These are phyloP conservation scores for Triticum turgidum DNA, from an alignment of 176 grass and related monocot genomes.

Conservation along the genomic window DNA sequence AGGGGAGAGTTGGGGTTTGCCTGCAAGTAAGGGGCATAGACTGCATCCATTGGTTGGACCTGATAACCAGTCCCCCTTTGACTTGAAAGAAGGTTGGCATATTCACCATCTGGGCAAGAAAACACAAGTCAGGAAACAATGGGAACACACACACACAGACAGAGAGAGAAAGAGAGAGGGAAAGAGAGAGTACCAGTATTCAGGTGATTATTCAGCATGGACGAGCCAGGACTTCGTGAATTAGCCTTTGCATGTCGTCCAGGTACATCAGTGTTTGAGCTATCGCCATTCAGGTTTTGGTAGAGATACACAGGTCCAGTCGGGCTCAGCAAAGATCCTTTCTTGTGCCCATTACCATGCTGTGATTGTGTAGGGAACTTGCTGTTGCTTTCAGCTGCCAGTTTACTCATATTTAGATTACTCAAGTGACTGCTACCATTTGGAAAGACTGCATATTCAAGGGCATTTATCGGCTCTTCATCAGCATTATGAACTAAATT, in stretches of 20 bases:
- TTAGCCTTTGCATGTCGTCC: slow-evolving; percentile 37
- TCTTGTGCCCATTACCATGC: slow-evolving; percentile 49
- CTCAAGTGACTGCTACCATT: slow-evolving; percentile 46
- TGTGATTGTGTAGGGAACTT: slow-evolving; percentile 49
- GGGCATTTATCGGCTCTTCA: slow-evolving; percentile 36
- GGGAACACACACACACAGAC: neutral
- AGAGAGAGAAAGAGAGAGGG: neutral
- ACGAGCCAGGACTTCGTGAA: slow-evolving; percentile 36
- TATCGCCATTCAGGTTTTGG: slow-evolving; percentile 62
- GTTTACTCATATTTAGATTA: slow-evolving; percentile 35
- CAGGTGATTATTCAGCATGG: slow-evolving; percentile 63
- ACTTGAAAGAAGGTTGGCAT: slow-evolving; percentile 51
- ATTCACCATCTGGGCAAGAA: slow-evolving; percentile 63
- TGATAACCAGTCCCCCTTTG: slow-evolving; percentile 56
- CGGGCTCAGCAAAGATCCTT: slow-evolving; percentile 49
- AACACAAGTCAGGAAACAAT: slow-evolving; percentile 31
- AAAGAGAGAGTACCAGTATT: slow-evolving; percentile 49
- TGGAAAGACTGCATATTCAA: slow-evolving; percentile 48
- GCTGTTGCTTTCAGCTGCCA: slow-evolving; percentile 49
- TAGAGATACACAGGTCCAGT: slow-evolving; percentile 42
- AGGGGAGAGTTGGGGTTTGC: slow-evolving; percentile 56
- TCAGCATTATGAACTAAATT: slow-evolving; percentile 37
- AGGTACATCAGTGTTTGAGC: slow-evolving; percentile 45
- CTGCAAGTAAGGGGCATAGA: slow-evolving; percentile 63
- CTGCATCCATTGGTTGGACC: slow-evolving; percentile 42